Conservation (phyloP, 495 filamentous ascomycete species). For the Xylona heveae region DNA sequence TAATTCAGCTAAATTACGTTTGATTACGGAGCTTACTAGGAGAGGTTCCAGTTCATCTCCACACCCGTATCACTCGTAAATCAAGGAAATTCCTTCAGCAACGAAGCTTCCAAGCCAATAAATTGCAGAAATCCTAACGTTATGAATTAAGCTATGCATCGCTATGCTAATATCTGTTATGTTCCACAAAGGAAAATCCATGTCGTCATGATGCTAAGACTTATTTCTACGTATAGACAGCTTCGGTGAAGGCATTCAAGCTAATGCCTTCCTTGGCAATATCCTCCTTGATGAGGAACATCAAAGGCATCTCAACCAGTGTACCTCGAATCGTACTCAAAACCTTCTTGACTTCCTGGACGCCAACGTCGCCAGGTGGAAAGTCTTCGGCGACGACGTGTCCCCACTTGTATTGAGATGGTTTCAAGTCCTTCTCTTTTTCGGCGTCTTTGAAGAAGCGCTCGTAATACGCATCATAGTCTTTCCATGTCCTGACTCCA, state of each 20-base stretch:
- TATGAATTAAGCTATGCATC: too few species aligned
- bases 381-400: constrained; percentile 77
- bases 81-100: too few species aligned
- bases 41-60: too few species aligned
- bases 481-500: constrained; percentile 53
- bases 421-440: constrained; percentile 13
- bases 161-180: too few species aligned
- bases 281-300: constrained; percentile 73
- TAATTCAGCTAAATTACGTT: too few species aligned
- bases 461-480: constrained; percentile 69
- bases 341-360: constrained; percentile 61
- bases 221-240: constrained; percentile 47
- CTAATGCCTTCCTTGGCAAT: constrained; percentile 68
- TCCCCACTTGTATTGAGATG: constrained; percentile 43
- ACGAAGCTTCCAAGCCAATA: too few species aligned
- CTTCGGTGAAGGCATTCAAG: constrained; percentile 63
- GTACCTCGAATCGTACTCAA: constrained; percentile 55
- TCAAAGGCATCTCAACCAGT: constrained; percentile 79
- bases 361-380: constrained; percentile 32
- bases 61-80: too few species aligned
- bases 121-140: too few species aligned
- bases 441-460: constrained; percentile 35
- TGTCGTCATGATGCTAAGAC: background rate
- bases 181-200: too few species aligned
- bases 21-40: too few species aligned